Conservation (phyloP, 2,329 filamentous ascomycete species). For the Colletotrichum cordylinicola region DNA sequence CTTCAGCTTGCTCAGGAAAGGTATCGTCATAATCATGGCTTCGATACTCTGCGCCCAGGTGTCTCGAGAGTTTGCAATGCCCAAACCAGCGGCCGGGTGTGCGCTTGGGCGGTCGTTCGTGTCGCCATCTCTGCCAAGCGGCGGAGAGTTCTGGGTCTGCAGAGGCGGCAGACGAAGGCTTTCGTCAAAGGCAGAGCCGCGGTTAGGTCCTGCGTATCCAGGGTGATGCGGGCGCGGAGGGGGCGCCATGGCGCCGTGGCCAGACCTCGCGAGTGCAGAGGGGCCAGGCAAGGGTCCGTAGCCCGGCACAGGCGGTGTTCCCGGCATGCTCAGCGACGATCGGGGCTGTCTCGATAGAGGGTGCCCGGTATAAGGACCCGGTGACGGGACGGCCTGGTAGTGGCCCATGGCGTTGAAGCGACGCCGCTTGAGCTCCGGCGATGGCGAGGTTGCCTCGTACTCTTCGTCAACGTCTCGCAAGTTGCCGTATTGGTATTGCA, state of each 20-base stretch:
- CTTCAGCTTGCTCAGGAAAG: constrained; percentile 77
- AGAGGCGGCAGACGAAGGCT: constrained; percentile 60
- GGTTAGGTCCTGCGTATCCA: constrained; percentile 34
- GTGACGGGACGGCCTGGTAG: constrained; percentile 32
- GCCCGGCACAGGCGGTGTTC: constrained; percentile 26
- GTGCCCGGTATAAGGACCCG: constrained; percentile 16
- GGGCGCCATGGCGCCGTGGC: constrained; percentile 54
- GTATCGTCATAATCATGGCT: constrained; percentile 77
- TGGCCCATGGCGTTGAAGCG: constrained; percentile 55
- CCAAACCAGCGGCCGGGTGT: constrained; percentile 30
- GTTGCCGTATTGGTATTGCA: constrained; percentile 9
- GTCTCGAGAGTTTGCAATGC: constrained; percentile 28
- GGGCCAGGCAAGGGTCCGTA: constrained; percentile 32
- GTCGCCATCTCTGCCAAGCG: constrained; percentile 12
- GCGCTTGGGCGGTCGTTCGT: constrained; percentile 12
- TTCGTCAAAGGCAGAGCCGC: constrained; percentile 50
- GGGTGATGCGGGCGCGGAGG: constrained; percentile 54
- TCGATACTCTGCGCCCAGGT: constrained; percentile 57
- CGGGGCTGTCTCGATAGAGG: constrained; percentile 8
- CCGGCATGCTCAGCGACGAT: constrained; percentile 26
- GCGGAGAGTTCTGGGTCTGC: constrained; percentile 45
- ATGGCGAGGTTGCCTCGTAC: constrained; percentile 46
- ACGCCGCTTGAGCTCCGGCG: constrained; percentile 67
- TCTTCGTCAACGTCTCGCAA: constrained; percentile 38
- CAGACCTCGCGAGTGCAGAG: constrained; percentile 6